Conservation (phyloP, 768 basidiomycete species). For the Lentinus brumalis region DNA sequence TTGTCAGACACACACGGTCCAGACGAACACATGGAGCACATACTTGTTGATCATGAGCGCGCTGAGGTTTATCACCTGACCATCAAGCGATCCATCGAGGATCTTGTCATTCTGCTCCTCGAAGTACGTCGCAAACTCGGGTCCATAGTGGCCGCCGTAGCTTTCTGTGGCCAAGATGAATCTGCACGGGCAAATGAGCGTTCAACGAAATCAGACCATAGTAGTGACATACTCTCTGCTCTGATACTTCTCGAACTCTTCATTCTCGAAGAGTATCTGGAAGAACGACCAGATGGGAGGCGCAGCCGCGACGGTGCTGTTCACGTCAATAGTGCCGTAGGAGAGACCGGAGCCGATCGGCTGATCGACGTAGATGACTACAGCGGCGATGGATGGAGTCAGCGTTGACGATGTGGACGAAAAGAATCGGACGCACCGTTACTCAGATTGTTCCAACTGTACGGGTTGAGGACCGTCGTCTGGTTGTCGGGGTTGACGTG, state of each 20-base stretch:
- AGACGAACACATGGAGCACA: too few species aligned
- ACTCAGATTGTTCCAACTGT: slow-evolving; percentile 69
- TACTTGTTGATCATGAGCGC: slow-evolving; percentile 56
- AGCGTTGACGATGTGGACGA: background rate
- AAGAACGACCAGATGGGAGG: slow-evolving; percentile 62
- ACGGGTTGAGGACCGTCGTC: slow-evolving; percentile 59
- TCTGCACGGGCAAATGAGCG: too few species aligned
- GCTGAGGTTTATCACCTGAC: slow-evolving; percentile 53
- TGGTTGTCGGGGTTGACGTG: slow-evolving; percentile 53
- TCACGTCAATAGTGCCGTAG: slow-evolving; percentile 54
- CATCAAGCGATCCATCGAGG: slow-evolving; percentile 42
- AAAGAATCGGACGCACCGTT: slow-evolving; percentile 48
- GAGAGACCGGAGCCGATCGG: slow-evolving; percentile 70
- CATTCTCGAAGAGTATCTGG: slow-evolving; percentile 62
- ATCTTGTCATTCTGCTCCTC: slow-evolving; percentile 61
- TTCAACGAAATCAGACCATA: too few species aligned
- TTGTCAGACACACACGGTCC: too few species aligned
- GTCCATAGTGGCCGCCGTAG: slow-evolving; percentile 70
- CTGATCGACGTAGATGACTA: slow-evolving; percentile 73
- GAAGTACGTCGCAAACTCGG: slow-evolving; percentile 64
- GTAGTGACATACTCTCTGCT: slow-evolving; percentile 62
- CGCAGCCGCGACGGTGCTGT: slow-evolving; percentile 58
- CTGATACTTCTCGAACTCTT: slow-evolving; percentile 50
- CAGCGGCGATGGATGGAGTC: background rate
- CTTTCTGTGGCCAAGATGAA: slow-evolving; percentile 68